Evolutionary conservation across 306 rosid genomes (phyloP).

Genomic region (Rosa rugosa): DNA sequence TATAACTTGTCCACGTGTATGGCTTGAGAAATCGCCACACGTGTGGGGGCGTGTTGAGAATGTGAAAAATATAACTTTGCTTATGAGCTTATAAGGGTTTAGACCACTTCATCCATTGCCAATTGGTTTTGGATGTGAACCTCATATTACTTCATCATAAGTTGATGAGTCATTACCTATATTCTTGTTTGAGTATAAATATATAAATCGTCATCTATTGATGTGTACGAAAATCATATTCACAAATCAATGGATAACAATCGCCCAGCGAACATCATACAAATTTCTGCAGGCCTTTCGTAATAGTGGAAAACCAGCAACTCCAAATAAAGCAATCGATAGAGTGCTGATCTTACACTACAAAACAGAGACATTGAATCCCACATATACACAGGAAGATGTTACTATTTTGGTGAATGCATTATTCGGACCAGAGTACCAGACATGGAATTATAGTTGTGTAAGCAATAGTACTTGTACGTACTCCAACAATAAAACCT

Average conservation of each 20-base stretch:
- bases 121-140: no score
- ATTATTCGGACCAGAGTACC: background rate
- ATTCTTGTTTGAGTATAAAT: no score
- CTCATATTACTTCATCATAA: no score
- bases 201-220: background rate
- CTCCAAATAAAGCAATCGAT: background rate
- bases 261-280: background rate
- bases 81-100: no score
- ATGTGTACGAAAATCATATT: background rate
- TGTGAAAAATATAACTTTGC: no score
- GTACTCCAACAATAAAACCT: background rate
- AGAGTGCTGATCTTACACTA: background rate
- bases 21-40: no score
- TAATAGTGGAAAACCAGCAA: background rate
- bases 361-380: background rate
- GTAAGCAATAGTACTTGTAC: background rate
- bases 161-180: no score
- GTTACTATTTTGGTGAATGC: background rate
- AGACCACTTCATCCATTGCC: no score
- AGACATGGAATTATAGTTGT: background rate
- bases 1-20: no score
- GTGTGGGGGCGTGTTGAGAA: no score
- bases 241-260: background rate
- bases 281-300: background rate
- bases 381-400: background rate